Evolutionary conservation across 1,139 yeast species (phyloP), one percentile per base, ranked within the genome.

Genomic region (Scheffersomyces segobiensis): DNA sequence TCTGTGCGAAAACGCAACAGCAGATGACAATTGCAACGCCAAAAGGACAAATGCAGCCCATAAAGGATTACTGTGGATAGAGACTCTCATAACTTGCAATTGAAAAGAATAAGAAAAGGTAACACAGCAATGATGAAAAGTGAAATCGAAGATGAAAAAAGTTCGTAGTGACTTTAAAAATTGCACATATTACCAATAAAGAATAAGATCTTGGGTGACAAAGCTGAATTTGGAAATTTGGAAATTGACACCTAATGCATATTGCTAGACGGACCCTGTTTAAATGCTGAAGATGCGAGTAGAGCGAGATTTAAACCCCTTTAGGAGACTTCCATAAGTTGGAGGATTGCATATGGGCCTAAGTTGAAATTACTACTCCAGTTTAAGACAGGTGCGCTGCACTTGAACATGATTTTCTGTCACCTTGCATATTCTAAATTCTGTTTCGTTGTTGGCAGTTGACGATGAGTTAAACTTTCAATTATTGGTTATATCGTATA

Each of bases 1-100:
- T 52, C 65, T 56, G 32, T 21, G 32, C 17, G 22, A 53, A 18
- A 51, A 19, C 21, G 58, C 60, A 42, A 53, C 47, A 42, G 55
- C 55, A 19, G 52, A 21, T 7, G 59, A 59, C 55, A 59, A 56
- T 21, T 59, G 57, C 48, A 55, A 46, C 2, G 54, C 50, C 52
- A 56, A 49, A 26, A 55, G 46, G 20, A 56, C 48, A n/a, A 55
- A 20, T 18, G 39, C 51, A 42, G 53, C 22, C 26, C 57, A 48
- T 24, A 48, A 21, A 19, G 50, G 18, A 24, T 48, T 48, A 6
- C 26, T 17, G 19, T 48, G 50, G 50, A 48, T n/a, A 21, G 26
- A 48, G 26, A 20, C 21, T 24, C 24, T 48, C 50, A 48, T 48
- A n/a, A n/a, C 26, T 48, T 32, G 42, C 10, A 32, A 32, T 7